These are phyloP conservation scores for Colletotrichum horii DNA, from an alignment of 2,329 filamentous ascomycete species.

Conservation along the genomic window DNA sequence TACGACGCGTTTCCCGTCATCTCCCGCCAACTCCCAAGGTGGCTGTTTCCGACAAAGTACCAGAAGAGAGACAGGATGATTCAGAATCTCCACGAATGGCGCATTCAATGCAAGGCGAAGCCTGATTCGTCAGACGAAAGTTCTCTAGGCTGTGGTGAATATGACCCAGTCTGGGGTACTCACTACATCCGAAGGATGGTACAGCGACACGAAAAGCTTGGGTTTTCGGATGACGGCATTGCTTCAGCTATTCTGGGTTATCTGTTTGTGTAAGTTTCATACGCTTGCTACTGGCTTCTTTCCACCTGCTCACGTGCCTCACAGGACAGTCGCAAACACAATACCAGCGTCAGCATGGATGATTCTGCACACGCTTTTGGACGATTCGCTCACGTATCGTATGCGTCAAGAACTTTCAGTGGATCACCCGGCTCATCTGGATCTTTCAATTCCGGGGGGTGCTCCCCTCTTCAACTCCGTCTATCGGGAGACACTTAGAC, in stretches of 20 bases:
- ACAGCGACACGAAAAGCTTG: slow-evolving; percentile 1
- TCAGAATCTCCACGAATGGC: neutral
- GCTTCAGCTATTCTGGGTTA: slow-evolving; percentile 3
- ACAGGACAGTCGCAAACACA: slow-evolving; percentile 6
- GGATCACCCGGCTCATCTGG: neutral
- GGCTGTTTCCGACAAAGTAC: slow-evolving; percentile 7
- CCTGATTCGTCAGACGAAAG: neutral
- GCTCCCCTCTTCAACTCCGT: slow-evolving; percentile 13
- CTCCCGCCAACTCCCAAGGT: neutral
- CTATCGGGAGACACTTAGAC: slow-evolving; percentile 3
- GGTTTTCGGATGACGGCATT: neutral
- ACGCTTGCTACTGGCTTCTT: neutral
- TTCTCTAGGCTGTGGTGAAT: neutral
- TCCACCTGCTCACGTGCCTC: neutral
- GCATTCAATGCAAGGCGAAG: neutral
- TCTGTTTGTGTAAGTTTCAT: slow-evolving; percentile 11
- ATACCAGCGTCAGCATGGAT: slow-evolving; percentile 11
- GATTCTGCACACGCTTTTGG: neutral
- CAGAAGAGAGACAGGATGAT: neutral
- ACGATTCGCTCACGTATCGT: neutral
- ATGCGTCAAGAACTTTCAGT: neutral
- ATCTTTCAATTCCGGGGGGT: neutral
- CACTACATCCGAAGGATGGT: slow-evolving; percentile 12
- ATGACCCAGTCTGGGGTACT: slow-evolving; percentile 5
- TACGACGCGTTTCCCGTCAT: slow-evolving; percentile 10